These are phyloP conservation scores for Tetrahymena thermophila DNA, from an alignment of 73 alveolate genomes.

Conservation along the genomic window DNA sequence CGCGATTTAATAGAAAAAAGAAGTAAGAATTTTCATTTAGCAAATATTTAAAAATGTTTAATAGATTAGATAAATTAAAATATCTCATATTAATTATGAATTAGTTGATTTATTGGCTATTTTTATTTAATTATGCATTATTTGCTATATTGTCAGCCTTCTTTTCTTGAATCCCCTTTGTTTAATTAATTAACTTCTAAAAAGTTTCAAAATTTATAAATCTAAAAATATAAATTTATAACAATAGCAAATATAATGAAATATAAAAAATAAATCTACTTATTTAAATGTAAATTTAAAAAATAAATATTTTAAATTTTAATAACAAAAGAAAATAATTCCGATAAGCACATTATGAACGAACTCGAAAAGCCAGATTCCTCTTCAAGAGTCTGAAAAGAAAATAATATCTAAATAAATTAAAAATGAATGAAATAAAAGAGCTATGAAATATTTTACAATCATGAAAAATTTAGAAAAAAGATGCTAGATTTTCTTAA, in stretches of 20 bases:
- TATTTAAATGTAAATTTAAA: too few species aligned
- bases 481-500: too few species aligned
- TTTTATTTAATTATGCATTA: not conserved
- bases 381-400: not conserved
- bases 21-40: not conserved
- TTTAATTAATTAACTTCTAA: not conserved
- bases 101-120: not conserved
- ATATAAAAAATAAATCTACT: not conserved
- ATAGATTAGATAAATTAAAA: too few species aligned
- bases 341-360: not conserved
- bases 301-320: not conserved
- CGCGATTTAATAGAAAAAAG: not conserved
- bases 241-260: too few species aligned
- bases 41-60: not conserved
- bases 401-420: not conserved
- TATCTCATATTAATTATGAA: too few species aligned
- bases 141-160: not conserved
- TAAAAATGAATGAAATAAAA: not conserved
- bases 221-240: too few species aligned
- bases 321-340: not conserved
- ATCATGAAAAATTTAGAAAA: too few species aligned
- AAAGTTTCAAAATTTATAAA: not conserved
- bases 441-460: not conserved
- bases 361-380: not conserved
- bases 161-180: not conserved